Base-by-base conservation (phyloP, 129 eudicot species). In the Oenanthe sinensis region DNA sequence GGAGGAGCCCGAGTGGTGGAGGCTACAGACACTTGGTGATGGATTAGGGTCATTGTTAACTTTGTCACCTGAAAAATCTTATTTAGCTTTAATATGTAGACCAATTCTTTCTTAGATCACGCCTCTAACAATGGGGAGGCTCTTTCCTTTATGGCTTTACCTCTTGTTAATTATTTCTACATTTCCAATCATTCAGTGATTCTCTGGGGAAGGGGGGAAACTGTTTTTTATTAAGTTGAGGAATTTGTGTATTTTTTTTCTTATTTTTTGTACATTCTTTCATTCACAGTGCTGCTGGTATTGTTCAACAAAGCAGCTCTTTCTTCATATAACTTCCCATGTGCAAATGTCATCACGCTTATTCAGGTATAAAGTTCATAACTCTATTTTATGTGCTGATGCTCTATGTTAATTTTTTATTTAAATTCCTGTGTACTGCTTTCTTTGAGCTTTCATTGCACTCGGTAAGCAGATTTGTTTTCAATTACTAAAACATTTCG, bases 231-330 rank as follows among this genome's bases (percentile, higher is more conserved):
- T 8, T 26, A 3, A 24, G n/a, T 48, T 37, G 36, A 30, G 11
- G 46, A 36, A 36, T 71, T 48, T 80, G 46, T 36, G 42, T 37
- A 4, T 68, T 5, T 48, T 5, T 48, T 33, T 48, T 50, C 45
- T 46, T 76, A 40, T 33, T 9, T 17, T 74, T 62, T 50, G 39
- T 33, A 77, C 60, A 40, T 68, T 40, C 73, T 63, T 86, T 79
- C 74, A 72, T 81, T 85, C 72, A 84, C 83, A 91, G 96, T 91
- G 85, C 82, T 91, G 77, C 84, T 91, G 85, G 85, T 91, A 30
- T 78, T 91, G 87, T 91, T 91, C 88, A 91, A 91, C 82, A 91
- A 91, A 84, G 96, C 96, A 75, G 96, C 96, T 68, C 93, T 91
- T 78, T 91, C 96, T 58, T 91, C 96, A 12, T 91, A 91, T 80